Evolutionary conservation across 2,329 filamentous ascomycete genomes (phyloP).

Genomic region (Stagonosporopsis tanaceti): DNA sequence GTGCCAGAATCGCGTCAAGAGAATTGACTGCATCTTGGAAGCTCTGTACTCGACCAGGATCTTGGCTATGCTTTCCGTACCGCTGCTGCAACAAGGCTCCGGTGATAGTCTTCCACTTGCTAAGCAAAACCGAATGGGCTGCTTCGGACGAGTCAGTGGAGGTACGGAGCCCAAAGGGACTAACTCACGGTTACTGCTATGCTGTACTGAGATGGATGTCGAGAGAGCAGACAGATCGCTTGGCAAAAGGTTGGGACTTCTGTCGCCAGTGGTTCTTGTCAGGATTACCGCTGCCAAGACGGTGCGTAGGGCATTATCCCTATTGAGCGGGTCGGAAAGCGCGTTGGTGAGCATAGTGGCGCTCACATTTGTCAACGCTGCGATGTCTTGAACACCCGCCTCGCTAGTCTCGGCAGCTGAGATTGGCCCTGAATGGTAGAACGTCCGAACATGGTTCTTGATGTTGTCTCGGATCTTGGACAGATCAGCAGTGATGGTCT

Average conservation of each 20-base stretch:
- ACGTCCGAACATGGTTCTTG: constrained; percentile 36
- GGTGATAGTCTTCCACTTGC: constrained; percentile 39
- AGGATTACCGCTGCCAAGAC: constrained; percentile 30
- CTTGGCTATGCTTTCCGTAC: constrained; percentile 12
- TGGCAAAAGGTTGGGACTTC: constrained; percentile 26
- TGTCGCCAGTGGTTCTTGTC: constrained; percentile 23
- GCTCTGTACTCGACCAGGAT: constrained; percentile 4
- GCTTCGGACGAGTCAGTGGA: background rate
- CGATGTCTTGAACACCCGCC: constrained; percentile 9
- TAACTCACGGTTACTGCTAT: background rate
- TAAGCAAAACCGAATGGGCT: constrained; percentile 28
- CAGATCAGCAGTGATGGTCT: constrained; percentile 26
- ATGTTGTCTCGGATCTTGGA: constrained; percentile 37
- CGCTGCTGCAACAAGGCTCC: constrained; percentile 27
- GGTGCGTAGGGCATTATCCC: constrained; percentile 24
- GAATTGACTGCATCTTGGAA: constrained; percentile 22
- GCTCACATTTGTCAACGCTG: background rate
- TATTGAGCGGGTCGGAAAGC: constrained; percentile 18
- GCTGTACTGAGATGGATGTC: background rate
- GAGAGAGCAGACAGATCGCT: constrained; percentile 16
- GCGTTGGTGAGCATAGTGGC: background rate
- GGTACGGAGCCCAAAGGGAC: fast-evolving
- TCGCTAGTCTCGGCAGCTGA: constrained; percentile 14
- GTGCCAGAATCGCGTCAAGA: constrained; percentile 33
- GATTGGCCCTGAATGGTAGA: constrained; percentile 25